Evolutionary conservation across 495 filamentous ascomycete species (phyloP).

Genomic region (Pyrenopolyporus hunteri): DNA sequence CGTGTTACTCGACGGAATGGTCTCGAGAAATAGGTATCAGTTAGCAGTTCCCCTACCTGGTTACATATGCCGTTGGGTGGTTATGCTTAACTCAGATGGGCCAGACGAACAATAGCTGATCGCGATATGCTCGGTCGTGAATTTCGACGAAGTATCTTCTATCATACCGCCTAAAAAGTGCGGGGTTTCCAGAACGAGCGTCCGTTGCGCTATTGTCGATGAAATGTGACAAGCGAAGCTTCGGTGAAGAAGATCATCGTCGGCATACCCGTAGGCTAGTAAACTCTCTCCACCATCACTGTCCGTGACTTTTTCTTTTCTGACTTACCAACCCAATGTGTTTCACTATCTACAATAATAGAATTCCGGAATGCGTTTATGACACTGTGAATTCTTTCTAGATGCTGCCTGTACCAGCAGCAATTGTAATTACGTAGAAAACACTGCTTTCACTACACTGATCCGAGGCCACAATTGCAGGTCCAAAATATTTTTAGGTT

Average conservation of each 20-base stretch:
- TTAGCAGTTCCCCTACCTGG: no score
- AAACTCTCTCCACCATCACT: neutral
- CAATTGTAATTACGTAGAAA: no score
- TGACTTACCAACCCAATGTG: neutral
- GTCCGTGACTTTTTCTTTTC: neutral
- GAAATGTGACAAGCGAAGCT: neutral
- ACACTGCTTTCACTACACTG: no score
- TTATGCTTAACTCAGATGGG: neutral
- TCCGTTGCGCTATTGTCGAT: neutral
- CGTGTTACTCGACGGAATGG: no score
- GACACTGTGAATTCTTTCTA: no score
- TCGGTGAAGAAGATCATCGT: slow-evolving; percentile 30
- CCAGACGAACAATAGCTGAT: slow-evolving; percentile 10
- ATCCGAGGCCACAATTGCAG: no score
- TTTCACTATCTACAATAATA: neutral
- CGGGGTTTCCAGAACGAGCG: neutral
- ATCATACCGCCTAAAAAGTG: neutral
- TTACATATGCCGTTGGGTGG: no score
- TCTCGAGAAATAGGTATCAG: no score
- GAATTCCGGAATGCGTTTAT: no score
- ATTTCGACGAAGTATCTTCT: neutral
- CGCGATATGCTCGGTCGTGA: neutral
- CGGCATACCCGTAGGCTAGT: neutral
- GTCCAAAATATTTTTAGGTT: no score
- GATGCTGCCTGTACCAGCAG: no score